Percentiles rank a stretch among this genome's conserved stretches.
Conservation (phyloP, 192 early-diverging fungal genomes). For the Dimargaris xerosporica region DNA sequence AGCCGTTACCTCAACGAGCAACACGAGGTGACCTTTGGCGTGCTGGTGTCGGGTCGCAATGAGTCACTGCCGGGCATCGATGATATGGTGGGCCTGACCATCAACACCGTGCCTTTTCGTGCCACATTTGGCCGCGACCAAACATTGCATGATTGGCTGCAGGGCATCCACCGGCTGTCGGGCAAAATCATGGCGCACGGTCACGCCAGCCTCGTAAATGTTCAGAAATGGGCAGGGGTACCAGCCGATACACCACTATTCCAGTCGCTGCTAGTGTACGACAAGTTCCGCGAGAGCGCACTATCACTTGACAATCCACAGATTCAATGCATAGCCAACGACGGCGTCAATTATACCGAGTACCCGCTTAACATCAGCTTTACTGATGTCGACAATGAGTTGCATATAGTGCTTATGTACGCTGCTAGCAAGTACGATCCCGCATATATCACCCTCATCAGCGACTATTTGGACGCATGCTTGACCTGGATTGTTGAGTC, state of each 20-base stretch:
- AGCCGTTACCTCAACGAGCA: background rate
- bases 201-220: background rate
- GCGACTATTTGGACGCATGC: background rate
- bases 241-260: too few species aligned
- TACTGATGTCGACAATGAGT: background rate
- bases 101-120: background rate
- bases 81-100: conserved; percentile 1
- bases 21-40: background rate
- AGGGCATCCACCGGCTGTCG: background rate
- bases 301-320: background rate
- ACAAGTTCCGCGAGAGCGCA: too few species aligned
- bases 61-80: too few species aligned
- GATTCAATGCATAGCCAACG: background rate
- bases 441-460: too few species aligned
- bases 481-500: background rate
- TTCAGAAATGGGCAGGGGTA: background rate
- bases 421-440: background rate
- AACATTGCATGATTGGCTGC: background rate
- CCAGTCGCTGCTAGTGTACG: too few species aligned
- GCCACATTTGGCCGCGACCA: background rate
- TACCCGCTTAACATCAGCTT: background rate
- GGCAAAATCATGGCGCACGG: background rate
- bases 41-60: too few species aligned
- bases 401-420: background rate
- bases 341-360: background rate